These are phyloP conservation scores for Lentinula guzmanii DNA, from an alignment of 768 basidiomycete species.

Conservation along the genomic window DNA sequence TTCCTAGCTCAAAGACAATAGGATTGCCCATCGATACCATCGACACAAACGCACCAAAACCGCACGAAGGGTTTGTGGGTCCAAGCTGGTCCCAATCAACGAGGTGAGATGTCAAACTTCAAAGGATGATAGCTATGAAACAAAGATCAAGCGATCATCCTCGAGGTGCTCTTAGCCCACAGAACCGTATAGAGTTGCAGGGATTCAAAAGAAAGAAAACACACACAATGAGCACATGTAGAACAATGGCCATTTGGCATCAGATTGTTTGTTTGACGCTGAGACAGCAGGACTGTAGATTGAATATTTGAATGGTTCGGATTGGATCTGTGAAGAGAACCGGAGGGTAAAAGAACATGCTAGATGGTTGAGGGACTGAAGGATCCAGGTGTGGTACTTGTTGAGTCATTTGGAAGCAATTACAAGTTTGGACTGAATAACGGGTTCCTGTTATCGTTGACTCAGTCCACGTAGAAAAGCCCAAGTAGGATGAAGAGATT, in stretches of 20 bases:
- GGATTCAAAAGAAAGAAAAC: not conserved
- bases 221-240: not conserved
- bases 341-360: too few relatives aligned
- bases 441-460: not conserved
- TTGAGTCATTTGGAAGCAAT: not conserved
- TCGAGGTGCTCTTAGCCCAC: not conserved
- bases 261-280: not conserved
- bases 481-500: not conserved
- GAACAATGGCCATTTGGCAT: not conserved
- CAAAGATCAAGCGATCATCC: not conserved
- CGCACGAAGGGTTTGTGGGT: not conserved
- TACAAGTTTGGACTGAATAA: not conserved
- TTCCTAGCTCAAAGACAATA: not conserved
- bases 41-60: not conserved
- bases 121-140: not conserved
- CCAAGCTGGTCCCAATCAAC: not conserved
- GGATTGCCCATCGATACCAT: not conserved
- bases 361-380: not conserved
- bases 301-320: not conserved
- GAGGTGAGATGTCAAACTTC: not conserved
- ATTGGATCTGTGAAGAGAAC: not conserved
- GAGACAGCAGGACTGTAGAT: not conserved
- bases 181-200: not conserved
- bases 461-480: not conserved
- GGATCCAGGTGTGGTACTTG: not conserved